Evolutionary conservation across 129 eudicot genomes (phyloP).

Genomic region (Flaveria sonorensis): DNA sequence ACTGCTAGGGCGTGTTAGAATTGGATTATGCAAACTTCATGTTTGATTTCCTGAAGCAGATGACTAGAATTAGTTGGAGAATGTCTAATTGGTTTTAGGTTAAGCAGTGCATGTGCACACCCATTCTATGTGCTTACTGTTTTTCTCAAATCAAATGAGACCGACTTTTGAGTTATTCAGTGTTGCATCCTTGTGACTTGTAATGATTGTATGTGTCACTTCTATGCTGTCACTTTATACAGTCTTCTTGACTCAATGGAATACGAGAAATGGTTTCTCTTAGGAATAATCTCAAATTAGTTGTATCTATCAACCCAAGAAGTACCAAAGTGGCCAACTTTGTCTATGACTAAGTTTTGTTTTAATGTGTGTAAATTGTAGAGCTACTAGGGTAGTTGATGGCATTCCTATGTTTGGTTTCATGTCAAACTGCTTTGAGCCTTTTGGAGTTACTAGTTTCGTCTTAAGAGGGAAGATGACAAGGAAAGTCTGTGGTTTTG

Average conservation of each 20-base stretch:
- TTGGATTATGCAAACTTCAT: slow-evolving; percentile 21
- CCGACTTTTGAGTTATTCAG: not conserved
- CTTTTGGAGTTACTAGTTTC: not conserved
- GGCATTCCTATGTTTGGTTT: not conserved
- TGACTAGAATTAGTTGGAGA: slow-evolving; percentile 7
- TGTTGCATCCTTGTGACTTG: not conserved
- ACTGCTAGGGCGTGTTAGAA: not conserved
- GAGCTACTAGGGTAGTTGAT: slow-evolving; percentile 13
- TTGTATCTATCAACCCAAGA: not conserved
- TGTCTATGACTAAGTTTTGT: not conserved
- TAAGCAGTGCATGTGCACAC: not conserved
- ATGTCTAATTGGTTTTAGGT: not conserved
- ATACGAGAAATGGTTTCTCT: too few relatives aligned
- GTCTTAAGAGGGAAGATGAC: slow-evolving; percentile 4
- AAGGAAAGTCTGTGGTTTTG: slow-evolving; percentile 10
- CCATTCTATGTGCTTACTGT: not conserved
- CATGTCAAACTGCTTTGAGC: not conserved
- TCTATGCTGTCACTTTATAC: not conserved
- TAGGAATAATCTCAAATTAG: too few relatives aligned
- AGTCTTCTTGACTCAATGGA: not conserved
- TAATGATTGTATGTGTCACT: not conserved
- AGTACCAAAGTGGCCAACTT: not conserved
- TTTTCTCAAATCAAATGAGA: too few relatives aligned
- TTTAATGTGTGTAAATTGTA: not conserved
- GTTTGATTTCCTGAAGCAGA: slow-evolving; percentile 5